Percentiles rank a stretch among this genome's conserved stretches.
Conservation (phyloP, 352 stramenopile species). For the Globisporangium splendens region DNA sequence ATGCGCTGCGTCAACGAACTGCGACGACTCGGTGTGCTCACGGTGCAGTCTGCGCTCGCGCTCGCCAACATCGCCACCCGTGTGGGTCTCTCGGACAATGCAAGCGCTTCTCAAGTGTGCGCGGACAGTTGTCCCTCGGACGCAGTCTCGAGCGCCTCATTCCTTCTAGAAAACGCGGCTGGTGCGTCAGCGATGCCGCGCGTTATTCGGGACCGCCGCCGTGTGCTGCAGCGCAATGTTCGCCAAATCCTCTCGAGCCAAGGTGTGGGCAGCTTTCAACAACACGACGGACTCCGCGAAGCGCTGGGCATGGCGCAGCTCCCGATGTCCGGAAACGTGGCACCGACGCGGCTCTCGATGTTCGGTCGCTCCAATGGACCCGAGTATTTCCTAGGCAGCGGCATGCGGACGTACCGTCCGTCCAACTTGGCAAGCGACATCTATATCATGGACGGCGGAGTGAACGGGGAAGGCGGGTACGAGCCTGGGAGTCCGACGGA, state of each 20-base stretch:
- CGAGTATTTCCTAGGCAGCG: constrained; percentile 6
- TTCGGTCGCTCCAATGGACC: constrained; percentile 4
- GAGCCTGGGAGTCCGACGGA: background rate
- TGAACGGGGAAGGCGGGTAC: background rate
- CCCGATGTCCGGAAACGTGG: constrained; percentile 1
- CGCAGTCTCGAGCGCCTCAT: background rate
- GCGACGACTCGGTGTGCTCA: too few species aligned
- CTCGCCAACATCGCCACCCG: too few species aligned
- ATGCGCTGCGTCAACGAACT: too few species aligned
- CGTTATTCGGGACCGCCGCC: constrained; percentile 3
- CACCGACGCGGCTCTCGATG: constrained; percentile 4
- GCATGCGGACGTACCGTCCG: constrained; percentile 1
- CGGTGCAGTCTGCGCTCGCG: too few species aligned
- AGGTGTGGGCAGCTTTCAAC: background rate
- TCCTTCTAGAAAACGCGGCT: background rate
- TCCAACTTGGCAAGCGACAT: constrained; percentile 5
- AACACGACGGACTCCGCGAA: constrained; percentile 6
- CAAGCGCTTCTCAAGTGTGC: background rate
- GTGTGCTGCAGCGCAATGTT: constrained; percentile 1
- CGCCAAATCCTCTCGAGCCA: constrained; percentile 1
- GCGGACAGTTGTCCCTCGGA: constrained; percentile 2
- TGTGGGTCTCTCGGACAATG: background rate
- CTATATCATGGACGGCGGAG: constrained; percentile 5
- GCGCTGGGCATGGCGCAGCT: constrained; percentile 4
- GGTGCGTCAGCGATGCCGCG: background rate